Evolutionary conservation across 345 rosid genomes (phyloP).

Genomic region (Zanthoxylum bungeanum): DNA sequence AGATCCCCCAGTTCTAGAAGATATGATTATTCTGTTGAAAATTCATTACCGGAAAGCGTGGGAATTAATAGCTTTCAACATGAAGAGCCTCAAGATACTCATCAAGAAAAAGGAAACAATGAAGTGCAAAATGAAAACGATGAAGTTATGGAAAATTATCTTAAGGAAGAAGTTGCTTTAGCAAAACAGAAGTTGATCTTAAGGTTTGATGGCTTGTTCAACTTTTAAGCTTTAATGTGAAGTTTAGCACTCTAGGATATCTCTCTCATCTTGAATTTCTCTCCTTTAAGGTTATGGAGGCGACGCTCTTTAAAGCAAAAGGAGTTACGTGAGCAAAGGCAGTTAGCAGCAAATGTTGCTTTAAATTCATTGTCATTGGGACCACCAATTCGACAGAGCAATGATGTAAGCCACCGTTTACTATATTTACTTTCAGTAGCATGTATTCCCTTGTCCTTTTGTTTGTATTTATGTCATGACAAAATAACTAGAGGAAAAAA

Average conservation of each 20-base stretch:
- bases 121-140: slow-evolving; percentile 33
- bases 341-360: slow-evolving; percentile 67
- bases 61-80: slow-evolving; percentile 33
- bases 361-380: slow-evolving; percentile 70
- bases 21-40: slow-evolving; percentile 13
- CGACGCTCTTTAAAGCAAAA: slow-evolving; percentile 57
- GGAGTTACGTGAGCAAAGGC: slow-evolving; percentile 62
- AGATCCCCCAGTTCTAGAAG: slow-evolving; percentile 29
- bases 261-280: slow-evolving; percentile 11
- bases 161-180: slow-evolving; percentile 57
- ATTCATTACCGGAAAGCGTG: slow-evolving; percentile 23
- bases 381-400: slow-evolving; percentile 54
- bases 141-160: slow-evolving; percentile 26
- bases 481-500: not conserved
- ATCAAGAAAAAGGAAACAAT: slow-evolving; percentile 35
- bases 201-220: slow-evolving; percentile 49
- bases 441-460: not conserved
- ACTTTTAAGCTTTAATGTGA: slow-evolving; percentile 8
- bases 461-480: not conserved
- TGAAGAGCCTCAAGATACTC: slow-evolving; percentile 28
- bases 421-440: not conserved
- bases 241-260: slow-evolving; percentile 1
- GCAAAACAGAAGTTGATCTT: slow-evolving; percentile 85
- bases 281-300: slow-evolving; percentile 73
- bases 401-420: slow-evolving; percentile 55